Evolutionary conservation across 129 eudicot species (phyloP), one percentile per base, ranked within the genome.

Genomic region (Pittosporum tobira): DNA sequence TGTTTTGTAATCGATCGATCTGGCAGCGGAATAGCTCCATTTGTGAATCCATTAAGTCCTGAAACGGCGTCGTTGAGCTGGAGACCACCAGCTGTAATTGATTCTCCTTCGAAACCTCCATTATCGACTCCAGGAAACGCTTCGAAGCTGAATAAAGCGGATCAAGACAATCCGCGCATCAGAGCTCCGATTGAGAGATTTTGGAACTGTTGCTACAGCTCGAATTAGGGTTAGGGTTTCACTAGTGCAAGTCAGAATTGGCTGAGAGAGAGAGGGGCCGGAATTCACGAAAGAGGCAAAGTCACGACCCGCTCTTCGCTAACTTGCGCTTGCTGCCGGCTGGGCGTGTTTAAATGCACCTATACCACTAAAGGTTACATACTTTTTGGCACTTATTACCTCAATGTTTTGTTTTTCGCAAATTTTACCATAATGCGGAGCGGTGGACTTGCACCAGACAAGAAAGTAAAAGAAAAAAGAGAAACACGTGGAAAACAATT

Each of bases 1-100:
- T 70, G 45, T 70, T 66, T 28, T 79, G 77, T 1, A 91, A 81
- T 48, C 78, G 84, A 18, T 72, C 77, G 68, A 86, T 83, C 94
- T 91, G 98, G 36, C 67, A 61, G 48, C 60, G 69, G 26, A 91
- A 54, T 10, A 91, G 76, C 64, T 77, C 82, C 64, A 59, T 81
- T 69, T 91, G 98, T 6, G 76, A 71, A 18, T 78, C 79, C 73
- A 91, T 67, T 54, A 75, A 48, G 46, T 52, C 75, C 72, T 69
- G 73, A 31, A 75, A 79, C 66, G 94, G 64, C 74, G 77, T 54
- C 60, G 70, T 67, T 0, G 79, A 59, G 53, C 58, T 59, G 13
- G 83, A 63, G 52, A 58, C 77, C 51, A 60, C 85, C 57, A 85
- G 53, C 49, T 71, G 53, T n/a, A 52, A 48, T 62, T 79, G 88